Base-by-base conservation (phyloP, 495 filamentous ascomycete genomes). In the Penicillium steckii region DNA sequence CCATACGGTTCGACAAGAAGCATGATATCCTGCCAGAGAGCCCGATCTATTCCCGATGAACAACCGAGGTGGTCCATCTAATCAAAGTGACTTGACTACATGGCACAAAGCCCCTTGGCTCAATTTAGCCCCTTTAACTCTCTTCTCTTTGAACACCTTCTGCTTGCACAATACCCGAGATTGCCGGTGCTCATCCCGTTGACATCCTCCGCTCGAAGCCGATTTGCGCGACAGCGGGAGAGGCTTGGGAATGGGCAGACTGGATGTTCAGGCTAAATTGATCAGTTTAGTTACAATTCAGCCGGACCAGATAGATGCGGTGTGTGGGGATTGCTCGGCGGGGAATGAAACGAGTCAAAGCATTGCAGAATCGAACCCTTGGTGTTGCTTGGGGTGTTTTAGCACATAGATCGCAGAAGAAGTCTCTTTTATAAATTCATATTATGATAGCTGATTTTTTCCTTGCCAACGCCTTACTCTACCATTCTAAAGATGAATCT, bases 141-240 rank as follows among this genome's bases (percentile, higher is more conserved):
- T 8, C 0, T 21, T 17, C 4, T 18, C 35, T 15, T 12, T 29
- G 6, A 29, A 6, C 12, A 29, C 27, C 27, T 29, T 12, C 12
- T 29, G 6, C 12, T 29, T 29, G 12, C 27, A 29, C 13, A 17
- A 19, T 41, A 41, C 18, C 19, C 19, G 17, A 41, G 23, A 8
- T 41, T 41, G 18, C 38, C 38, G 38, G 19, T 3, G 18, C 8
- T 8, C 6, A 21, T 3, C 2, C 38, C 38, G 21, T 17, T 23
- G 6, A 3, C 18, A 4, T 3, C 8, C 38, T 41, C 30, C 41
- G 23, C 23, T 41, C 30, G 24, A 40, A 46, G 42, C 42, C 42
- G 50, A 46, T 46, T 52, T 12, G 50, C 22, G 21, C 19, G 25
- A 37, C 37, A 8, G 37, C 47, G 47, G 47, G 37, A 50, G 32